These are phyloP conservation scores for Setaria italica DNA, from an alignment of 202 grass and related monocot species.

Conservation along the genomic window DNA sequence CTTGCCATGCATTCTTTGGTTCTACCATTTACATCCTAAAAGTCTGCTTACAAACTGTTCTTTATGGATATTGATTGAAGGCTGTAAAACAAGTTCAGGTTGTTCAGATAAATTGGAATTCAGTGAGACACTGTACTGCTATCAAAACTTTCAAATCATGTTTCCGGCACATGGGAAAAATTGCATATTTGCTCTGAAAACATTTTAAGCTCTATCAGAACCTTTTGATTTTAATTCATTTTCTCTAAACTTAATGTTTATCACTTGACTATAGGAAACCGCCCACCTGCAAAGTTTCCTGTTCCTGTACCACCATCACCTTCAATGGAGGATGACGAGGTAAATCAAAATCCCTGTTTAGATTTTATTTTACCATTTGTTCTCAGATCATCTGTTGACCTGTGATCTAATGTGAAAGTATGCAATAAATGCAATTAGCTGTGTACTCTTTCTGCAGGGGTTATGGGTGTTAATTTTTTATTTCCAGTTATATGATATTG, in stretches of 20 bases:
- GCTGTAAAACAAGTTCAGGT: background rate
- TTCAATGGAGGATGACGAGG: constrained; percentile 84
- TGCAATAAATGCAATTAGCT: background rate
- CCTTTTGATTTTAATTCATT: background rate
- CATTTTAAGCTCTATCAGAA: constrained; percentile 19
- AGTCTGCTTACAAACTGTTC: background rate
- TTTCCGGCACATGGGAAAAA: background rate
- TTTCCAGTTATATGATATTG: constrained; percentile 8
- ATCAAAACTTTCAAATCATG: background rate
- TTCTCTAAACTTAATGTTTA: constrained; percentile 36
- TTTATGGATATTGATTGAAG: background rate
- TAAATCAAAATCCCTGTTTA: constrained; percentile 37
- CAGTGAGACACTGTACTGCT: background rate
- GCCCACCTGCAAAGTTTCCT: constrained; percentile 87
- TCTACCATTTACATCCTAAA: constrained; percentile 1
- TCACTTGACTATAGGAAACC: constrained; percentile 66
- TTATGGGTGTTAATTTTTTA: constrained; percentile 16
- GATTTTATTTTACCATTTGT: constrained; percentile 23
- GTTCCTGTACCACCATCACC: constrained; percentile 75
- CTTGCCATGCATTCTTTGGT: background rate
- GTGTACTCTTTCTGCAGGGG: constrained; percentile 25
- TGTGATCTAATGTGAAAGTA: constrained; percentile 16
- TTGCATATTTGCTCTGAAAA: background rate
- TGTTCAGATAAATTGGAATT: constrained; percentile 1
- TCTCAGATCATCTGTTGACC: constrained; percentile 23